Base-by-base conservation (phyloP, 306 rosid species). In the Abrus precatorius region DNA sequence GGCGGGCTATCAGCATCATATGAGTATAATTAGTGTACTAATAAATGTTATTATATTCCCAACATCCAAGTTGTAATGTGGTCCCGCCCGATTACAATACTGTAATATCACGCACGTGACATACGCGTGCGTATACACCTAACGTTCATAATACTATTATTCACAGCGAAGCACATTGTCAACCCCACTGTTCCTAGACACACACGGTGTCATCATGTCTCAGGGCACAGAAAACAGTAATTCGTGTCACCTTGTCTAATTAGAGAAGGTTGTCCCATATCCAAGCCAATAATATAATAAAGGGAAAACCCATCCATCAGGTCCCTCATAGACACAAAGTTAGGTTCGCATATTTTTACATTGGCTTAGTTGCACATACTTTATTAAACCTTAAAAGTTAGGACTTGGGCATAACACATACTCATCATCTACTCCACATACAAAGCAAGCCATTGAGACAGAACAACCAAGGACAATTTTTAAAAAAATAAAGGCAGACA, bases 31-130 rank as follows among this genome's bases (percentile, higher is more conserved):
- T 74, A 67, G 81, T 20, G 11, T 7, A 30, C 66, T 34, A 11
- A 67, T 9, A 6, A 34, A n/a, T 50, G n/a, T 52, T 55, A 44
- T 74, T 43, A 74, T 53, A 68, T 69, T 20, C 33, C 48, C 72
- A 62, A 60, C 9, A 27, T 79, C 29, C 68, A 72, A 29, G 80
- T 71, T 75, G 74, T 72, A 70, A 70, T 66, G 87, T 75, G 87
- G 89, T 83, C 87, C 86, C 65, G 9, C 71, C 36, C 1, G 55
- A 20, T 64, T 34, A 48, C 36, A 76, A 53, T 65, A 74, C 32
- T 41, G 71, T 55, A 59, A 56, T 68, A 65, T 71, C 34, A 55
- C 72, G 9, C 89, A 86, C 85, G 87, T 86, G 90, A 84, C 76
- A 73, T 70, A 38, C 65, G 86, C 90, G 80, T 84, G 90, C 87